Conservation (phyloP, 345 rosid species). For the Linum lewisii region DNA sequence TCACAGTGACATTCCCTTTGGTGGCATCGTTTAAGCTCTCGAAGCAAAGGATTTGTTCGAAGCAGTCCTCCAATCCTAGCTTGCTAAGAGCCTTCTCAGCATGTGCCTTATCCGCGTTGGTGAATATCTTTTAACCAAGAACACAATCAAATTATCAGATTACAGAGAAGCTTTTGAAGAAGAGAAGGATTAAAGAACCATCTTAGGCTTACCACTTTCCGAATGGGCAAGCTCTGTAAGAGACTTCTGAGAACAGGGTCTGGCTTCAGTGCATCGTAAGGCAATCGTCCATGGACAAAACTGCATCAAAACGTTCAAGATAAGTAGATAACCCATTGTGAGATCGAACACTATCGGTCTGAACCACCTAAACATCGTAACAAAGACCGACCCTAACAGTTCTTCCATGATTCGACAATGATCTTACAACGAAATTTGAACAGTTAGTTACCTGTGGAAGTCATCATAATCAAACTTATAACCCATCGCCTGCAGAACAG, state of each 20-base stretch:
- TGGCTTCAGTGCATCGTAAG: constrained; percentile 1
- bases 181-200: not conserved
- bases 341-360: not conserved
- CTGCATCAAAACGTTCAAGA: not conserved
- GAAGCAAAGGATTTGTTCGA: constrained; percentile 2
- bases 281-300: constrained; percentile 10
- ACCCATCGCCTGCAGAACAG: not conserved
- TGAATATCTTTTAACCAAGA: constrained; percentile 3
- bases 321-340: not conserved
- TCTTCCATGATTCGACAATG: too few species aligned
- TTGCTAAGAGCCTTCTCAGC: not conserved
- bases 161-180: not conserved
- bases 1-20: constrained; percentile 2
- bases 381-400: too few species aligned
- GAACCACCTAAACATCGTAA: not conserved
- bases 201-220: constrained; percentile 1
- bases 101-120: constrained; percentile 6
- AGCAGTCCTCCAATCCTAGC: constrained; percentile 12
- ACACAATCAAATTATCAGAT: not conserved
- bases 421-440: too few species aligned
- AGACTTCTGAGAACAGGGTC: constrained; percentile 2
- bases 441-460: constrained; percentile 2
- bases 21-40: constrained; percentile 3
- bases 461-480: constrained; percentile 8
- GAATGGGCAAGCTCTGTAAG: constrained; percentile 4